Evolutionary conservation across 345 rosid genomes (phyloP).

Genomic region (Euphorbia tirucalli): DNA sequence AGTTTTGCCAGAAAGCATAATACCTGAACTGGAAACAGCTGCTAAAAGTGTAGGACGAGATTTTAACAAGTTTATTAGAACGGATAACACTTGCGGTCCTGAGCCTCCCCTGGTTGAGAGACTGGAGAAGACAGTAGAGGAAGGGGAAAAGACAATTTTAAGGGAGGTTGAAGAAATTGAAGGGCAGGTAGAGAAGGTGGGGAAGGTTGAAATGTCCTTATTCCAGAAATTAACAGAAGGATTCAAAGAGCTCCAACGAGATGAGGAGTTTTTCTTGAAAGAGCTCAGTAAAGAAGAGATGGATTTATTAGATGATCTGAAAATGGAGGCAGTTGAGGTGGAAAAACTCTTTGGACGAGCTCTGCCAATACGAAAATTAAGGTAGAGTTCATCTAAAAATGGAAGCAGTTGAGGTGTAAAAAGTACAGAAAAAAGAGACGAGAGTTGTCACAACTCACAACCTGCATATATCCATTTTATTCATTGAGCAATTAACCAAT

Average conservation of each 20-base stretch:
- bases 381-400: slow-evolving; percentile 33
- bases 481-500: slow-evolving; percentile 13
- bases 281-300: slow-evolving; percentile 72
- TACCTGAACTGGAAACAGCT: slow-evolving; percentile 80
- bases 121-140: slow-evolving; percentile 85
- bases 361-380: slow-evolving; percentile 65
- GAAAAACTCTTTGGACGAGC: slow-evolving; percentile 77
- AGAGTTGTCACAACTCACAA: not conserved
- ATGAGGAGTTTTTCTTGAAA: slow-evolving; percentile 62
- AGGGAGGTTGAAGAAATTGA: slow-evolving; percentile 69
- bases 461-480: not conserved
- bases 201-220: slow-evolving; percentile 61
- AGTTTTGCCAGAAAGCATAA: slow-evolving; percentile 63
- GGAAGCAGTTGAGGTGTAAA: no score
- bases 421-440: not conserved
- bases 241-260: slow-evolving; percentile 58
- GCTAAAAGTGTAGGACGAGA: slow-evolving; percentile 79
- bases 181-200: slow-evolving; percentile 54
- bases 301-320: slow-evolving; percentile 56
- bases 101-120: slow-evolving; percentile 91
- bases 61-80: slow-evolving; percentile 62
- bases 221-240: slow-evolving; percentile 75
- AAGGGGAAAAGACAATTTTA: slow-evolving; percentile 64
- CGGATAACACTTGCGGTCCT: slow-evolving; percentile 80
- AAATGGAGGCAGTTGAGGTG: slow-evolving; percentile 85